A percentile compares a stretch with the other conserved stretches of the same genome.
phyloP scores from a whole-genome alignment of 179 eudicot genomes.

The Corrigiola litoralis region DNA sequence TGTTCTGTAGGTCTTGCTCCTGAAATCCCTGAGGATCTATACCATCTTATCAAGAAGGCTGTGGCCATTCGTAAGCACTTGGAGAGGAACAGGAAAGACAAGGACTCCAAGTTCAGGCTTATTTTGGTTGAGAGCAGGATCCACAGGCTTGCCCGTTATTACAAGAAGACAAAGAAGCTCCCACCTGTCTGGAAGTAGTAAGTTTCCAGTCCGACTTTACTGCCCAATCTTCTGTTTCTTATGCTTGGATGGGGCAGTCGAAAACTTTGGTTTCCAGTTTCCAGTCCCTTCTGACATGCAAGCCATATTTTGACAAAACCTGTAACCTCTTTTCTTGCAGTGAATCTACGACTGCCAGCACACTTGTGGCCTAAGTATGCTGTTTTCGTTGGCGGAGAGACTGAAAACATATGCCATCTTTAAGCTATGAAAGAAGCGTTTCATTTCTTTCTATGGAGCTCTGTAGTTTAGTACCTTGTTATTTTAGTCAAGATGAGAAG shows the following conservation, averaged over 20 bases:
- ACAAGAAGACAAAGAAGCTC: constrained; percentile 54
- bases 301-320: background rate
- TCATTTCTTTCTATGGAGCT: constrained; percentile 1
- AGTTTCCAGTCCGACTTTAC: background rate
- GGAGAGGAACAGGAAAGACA: constrained; percentile 55
- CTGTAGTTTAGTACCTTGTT: constrained; percentile 12
- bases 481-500: constrained; percentile 3
- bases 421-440: background rate
- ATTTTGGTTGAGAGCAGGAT: constrained; percentile 54
- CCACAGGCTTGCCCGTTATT: constrained; percentile 53
- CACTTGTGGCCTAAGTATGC: constrained; percentile 38
- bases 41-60: constrained; percentile 48
- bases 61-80: constrained; percentile 49
- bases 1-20: constrained; percentile 37
- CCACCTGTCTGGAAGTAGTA: constrained; percentile 55
- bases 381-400: background rate
- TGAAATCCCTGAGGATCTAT: constrained; percentile 47
- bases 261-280: background rate
- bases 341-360: constrained; percentile 51
- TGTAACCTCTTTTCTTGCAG: constrained; percentile 23
- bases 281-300: background rate
- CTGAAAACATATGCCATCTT: background rate
- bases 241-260: background rate
- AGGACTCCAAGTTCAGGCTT: constrained; percentile 48
- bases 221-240: background rate